These are phyloP conservation scores for Penicillium nordicum DNA, from an alignment of 2,329 filamentous ascomycete genomes.

Conservation along the genomic window DNA sequence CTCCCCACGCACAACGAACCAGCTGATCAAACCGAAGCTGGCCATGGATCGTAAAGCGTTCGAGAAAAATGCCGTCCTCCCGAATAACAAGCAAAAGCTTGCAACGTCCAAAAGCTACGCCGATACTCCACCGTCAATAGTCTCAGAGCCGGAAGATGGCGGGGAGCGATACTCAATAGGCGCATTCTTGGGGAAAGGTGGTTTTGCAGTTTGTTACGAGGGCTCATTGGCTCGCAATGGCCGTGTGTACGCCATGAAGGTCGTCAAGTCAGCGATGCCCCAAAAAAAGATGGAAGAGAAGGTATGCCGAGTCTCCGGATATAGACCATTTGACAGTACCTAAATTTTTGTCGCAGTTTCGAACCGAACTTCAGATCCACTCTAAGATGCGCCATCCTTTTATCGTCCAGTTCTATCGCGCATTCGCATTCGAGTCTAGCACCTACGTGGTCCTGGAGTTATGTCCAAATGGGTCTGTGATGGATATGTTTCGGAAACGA, in stretches of 20 bases:
- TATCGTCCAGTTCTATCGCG: conserved; percentile 91
- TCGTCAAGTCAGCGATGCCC: conserved; percentile 49
- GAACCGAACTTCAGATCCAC: conserved; percentile 90
- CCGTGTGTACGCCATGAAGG: conserved; percentile 50
- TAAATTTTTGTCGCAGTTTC: conserved; percentile 50
- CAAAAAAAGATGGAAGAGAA: conserved; percentile 54
- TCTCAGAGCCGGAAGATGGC: conserved; percentile 45
- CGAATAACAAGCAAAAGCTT: conserved; percentile 28
- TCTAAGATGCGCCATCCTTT: conserved; percentile 96
- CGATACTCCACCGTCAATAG: conserved; percentile 43
- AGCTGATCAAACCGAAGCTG: conserved; percentile 43
- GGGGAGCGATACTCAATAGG: conserved; percentile 48
- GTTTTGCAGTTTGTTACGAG: conserved; percentile 52
- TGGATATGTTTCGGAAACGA: conserved; percentile 94
- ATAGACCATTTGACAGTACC: background rate
- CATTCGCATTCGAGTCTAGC: conserved; percentile 82
- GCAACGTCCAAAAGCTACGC: conserved; percentile 44
- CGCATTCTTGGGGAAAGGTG: conserved; percentile 48
- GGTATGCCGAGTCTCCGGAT: conserved; percentile 25
- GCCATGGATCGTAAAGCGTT: conserved; percentile 39
- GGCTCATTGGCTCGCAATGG: conserved; percentile 43
- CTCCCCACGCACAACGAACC: conserved; percentile 48
- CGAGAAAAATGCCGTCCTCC: conserved; percentile 34
- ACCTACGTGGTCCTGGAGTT: conserved; percentile 94
- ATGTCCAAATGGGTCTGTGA: conserved; percentile 91